Conservation (phyloP, 139 green algal genomes). For the Chlorella sp. region DNA sequence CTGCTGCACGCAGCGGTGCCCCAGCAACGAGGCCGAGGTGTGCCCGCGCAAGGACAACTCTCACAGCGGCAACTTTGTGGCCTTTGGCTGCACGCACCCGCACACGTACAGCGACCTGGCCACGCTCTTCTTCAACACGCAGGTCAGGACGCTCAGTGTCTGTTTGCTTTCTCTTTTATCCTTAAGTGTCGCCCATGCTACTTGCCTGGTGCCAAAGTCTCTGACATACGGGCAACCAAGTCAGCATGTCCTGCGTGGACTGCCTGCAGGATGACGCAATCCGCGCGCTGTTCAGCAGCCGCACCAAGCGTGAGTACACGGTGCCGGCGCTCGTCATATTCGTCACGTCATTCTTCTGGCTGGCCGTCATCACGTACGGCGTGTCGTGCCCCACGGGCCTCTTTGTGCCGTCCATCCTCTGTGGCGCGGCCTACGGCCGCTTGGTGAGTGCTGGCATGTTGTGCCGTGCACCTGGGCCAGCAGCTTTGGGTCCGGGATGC, state of each 20-base stretch:
- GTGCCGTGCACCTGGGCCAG: too few relatives aligned
- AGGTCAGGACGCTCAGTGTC: constrained; percentile 28
- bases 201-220: too few relatives aligned
- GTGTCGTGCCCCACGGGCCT: constrained; percentile 57
- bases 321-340: constrained; percentile 19
- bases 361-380: constrained; percentile 68
- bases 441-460: constrained; percentile 66
- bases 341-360: constrained; percentile 48
- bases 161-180: too few relatives aligned
- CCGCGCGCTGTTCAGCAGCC: constrained; percentile 68
- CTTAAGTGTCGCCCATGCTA: too few relatives aligned
- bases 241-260: too few relatives aligned
- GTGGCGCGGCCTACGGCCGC: constrained; percentile 68
- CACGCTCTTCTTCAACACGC: constrained; percentile 84
- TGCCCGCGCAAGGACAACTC: constrained; percentile 51
- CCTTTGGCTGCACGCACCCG: constrained; percentile 24
- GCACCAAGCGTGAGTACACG: constrained; percentile 63
- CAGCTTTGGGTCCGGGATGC: too few relatives aligned
- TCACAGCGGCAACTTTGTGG: constrained; percentile 70
- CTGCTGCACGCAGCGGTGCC: constrained; percentile 38
- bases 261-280: constrained; percentile 71
- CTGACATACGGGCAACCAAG: too few relatives aligned
- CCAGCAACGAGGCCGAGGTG: constrained; percentile 11
- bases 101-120: constrained; percentile 77
- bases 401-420: constrained; percentile 80